These are phyloP conservation scores for Cytauxzoon felis DNA, from an alignment of 169 alveolate genomes.

Conservation along the genomic window DNA sequence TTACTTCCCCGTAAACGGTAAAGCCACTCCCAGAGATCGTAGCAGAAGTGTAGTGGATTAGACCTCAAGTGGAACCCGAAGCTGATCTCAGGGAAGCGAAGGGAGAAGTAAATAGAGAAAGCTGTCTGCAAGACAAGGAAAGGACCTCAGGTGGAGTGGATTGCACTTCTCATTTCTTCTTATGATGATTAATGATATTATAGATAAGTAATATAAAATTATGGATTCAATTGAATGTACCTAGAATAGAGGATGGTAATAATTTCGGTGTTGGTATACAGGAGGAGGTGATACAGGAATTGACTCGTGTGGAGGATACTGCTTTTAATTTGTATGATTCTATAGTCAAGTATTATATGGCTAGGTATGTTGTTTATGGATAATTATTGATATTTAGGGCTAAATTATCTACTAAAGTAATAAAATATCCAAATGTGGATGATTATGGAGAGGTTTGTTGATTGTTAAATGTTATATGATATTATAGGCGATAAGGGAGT, in stretches of 20 bases:
- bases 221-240: constrained; percentile 86
- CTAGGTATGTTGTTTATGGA: constrained; percentile 27
- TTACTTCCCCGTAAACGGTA: no score
- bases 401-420: constrained; percentile 80
- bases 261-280: constrained; percentile 87
- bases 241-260: constrained; percentile 87
- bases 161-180: no score
- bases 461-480: background rate
- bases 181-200: constrained; percentile 23
- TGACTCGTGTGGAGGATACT: constrained; percentile 84
- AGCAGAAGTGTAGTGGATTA: no score
- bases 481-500: constrained; percentile 76
- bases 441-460: constrained; percentile 77
- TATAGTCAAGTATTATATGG: constrained; percentile 81
- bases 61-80: no score
- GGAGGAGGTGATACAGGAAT: constrained; percentile 86
- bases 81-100: no score
- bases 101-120: no score
- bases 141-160: no score
- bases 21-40: no score
- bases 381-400: constrained; percentile 61
- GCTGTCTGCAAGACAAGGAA: no score
- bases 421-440: constrained; percentile 79
- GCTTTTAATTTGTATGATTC: constrained; percentile 82
- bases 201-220: constrained; percentile 78